These are phyloP conservation scores for Clavispora santaluciae DNA, from an alignment of 805 yeast species.

Conservation along the genomic window DNA sequence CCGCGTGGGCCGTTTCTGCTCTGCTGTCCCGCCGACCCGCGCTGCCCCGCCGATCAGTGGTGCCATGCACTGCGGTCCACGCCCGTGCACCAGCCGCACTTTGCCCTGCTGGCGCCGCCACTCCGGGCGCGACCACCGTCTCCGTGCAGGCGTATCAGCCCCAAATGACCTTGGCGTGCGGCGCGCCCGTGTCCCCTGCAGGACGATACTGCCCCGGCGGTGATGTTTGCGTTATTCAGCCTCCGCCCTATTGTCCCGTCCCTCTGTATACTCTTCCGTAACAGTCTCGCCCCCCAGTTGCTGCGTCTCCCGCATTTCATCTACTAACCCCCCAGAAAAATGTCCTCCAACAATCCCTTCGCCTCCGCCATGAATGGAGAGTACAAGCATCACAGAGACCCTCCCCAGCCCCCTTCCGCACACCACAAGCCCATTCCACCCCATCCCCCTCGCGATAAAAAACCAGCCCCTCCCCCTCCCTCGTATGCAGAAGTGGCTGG, in stretches of 20 bases:
- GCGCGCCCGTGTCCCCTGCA: neutral
- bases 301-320: neutral
- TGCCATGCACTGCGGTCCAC: too few relatives aligned
- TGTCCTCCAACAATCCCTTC: conserved; percentile 52
- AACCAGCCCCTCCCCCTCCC: conserved; percentile 47
- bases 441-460: conserved; percentile 31
- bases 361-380: conserved; percentile 41
- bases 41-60: too few relatives aligned
- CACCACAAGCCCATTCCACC: conserved; percentile 12
- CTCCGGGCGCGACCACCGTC: too few relatives aligned
- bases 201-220: neutral
- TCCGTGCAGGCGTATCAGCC: too few relatives aligned
- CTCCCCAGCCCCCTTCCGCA: conserved; percentile 28
- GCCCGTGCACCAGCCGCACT: too few relatives aligned
- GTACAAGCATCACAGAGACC: conserved; percentile 32
- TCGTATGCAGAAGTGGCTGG: conserved; percentile 69
- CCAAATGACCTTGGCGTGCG: neutral
- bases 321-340: conserved; percentile 17
- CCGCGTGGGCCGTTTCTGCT: too few relatives aligned
- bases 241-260: too few relatives aligned
- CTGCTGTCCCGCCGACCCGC: too few relatives aligned
- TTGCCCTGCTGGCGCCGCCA: too few relatives aligned
- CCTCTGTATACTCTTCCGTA: too few relatives aligned
- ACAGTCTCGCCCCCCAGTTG: neutral
- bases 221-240: neutral